phyloP scores from a whole-genome alignment of 805 yeast genomes.

The Yarrowia sp. region DNA sequence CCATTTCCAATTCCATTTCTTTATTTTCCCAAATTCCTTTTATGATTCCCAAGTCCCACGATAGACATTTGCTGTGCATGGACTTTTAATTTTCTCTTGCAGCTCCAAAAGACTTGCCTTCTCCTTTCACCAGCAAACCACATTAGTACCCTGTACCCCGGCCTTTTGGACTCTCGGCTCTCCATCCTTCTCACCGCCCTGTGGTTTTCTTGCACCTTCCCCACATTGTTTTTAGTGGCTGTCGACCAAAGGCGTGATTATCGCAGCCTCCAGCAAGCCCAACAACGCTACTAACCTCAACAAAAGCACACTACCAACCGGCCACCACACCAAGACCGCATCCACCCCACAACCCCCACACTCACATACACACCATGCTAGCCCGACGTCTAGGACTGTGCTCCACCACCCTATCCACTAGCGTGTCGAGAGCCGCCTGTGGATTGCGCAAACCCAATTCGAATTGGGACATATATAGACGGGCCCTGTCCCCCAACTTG shows the following conservation, averaged over 20 bases:
- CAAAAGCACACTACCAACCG: background rate
- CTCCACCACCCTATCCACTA: background rate
- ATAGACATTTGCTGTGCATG: too few relatives aligned
- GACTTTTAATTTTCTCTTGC: background rate
- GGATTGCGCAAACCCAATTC: constrained; percentile 25
- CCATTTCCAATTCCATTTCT: too few relatives aligned
- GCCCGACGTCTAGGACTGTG: constrained; percentile 11
- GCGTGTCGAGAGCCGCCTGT: constrained; percentile 14
- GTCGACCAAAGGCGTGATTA: background rate
- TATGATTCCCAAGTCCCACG: too few relatives aligned
- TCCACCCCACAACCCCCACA: background rate
- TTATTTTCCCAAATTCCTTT: too few relatives aligned
- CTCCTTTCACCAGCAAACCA: background rate
- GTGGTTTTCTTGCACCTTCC: background rate
- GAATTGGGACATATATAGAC: constrained; percentile 21
- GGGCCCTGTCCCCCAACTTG: constrained; percentile 2
- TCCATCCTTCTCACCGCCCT: background rate
- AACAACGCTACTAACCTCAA: constrained; percentile 3
- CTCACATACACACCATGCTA: background rate
- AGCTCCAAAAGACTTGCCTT: background rate
- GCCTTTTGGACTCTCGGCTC: background rate
- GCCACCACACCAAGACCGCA: background rate
- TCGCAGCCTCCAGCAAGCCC: background rate
- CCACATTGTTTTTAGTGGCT: background rate
- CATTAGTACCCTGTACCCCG: background rate